Base-by-base conservation (phyloP, 2,329 filamentous ascomycete species). In the Talaromyces pinophilus region DNA sequence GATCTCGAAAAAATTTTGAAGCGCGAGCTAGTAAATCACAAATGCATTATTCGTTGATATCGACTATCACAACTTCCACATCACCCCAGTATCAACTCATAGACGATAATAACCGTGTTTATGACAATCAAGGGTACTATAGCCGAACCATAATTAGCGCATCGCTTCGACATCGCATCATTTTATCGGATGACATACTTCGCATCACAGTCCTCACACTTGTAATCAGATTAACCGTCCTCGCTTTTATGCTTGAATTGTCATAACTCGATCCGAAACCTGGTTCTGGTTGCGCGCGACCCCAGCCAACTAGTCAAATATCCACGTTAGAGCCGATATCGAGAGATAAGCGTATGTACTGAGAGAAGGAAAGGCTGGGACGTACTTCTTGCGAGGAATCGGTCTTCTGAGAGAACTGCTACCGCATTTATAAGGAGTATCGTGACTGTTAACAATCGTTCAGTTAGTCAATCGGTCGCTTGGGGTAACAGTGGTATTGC, bases 371-470 rank as follows among this genome's bases (percentile, higher is more conserved):
- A 48, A 15, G 3, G 17, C 7, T 35, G 5, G 15, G 2, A 46
- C 73, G 62, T 88, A 90, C 81, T 93, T 80, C 92, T 88, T 66
- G 90, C 91, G 71, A 97, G 91, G 80, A 97, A 97, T 69, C 93
- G 90, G 81, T 97, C 93, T 87, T 97, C 93, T 73, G 92, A 96
- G 70, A 98, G 90, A 76, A 97, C 88, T 70, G 93, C 92, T 76
- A 98, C 90, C 71, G 92, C 92, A 81, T 99, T 99, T 81, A 95
- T 89, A 77, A 98, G 87, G 75, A 98, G 92, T 77, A 96, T 85
- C 72, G 88, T 93, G 68, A 35, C 68, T 46, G 25, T 11, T 46
- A 28, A 44, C 38, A 52, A 42, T 28, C 38, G 25, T n/a, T n/a
- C 35, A 46, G 50, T 44, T 22, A 62, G 59, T 50, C 17, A 8